Evolutionary conservation across 441 rosid genomes (phyloP), one percentile per base, ranked within the genome.

Genomic region (Melastoma candidum): DNA sequence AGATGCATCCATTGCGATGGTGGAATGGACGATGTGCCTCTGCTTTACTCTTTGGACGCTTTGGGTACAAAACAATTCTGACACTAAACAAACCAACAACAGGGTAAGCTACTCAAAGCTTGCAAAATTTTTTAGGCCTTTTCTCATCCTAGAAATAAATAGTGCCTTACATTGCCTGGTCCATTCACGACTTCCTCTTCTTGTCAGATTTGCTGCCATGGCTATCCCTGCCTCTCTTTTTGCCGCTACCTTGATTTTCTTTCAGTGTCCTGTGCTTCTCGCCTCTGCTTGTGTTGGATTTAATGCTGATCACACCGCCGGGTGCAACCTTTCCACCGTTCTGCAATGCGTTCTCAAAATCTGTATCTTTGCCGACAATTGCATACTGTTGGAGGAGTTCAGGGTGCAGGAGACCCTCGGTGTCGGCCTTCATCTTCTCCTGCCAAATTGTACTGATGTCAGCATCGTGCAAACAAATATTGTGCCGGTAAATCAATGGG

Each of bases 311-410:
- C 29, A 87, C 47, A 29, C 87, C 84, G 8, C 94, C 76, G 0
- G 88, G 24, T 12, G 78, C 47, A 45, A 80, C 54, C 70, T 76
- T 86, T 58, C 77, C 73, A 8, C 74, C 75, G 53, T 63, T 76
- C 67, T 69, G 79, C 72, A 93, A 67, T 27, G 89, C 99, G 39
- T 67, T 61, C 60, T 87, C 87, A 3, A 87, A 71, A 11, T 88
- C 95, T 1, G 71, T 76, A 43, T 85, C 94, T 63, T 74, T 61
- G 61, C 63, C 85, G 2, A 63, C 68, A 46, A 89, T 87, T 45
- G 92, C 94, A 55, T 68, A 85, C 71, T 76, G 78, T 67, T 82
- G 85, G 14, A 90, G 87, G 52, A 80, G 57, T 51, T 80, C 87
- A 0, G 85, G 80, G 68, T 81, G 62, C 69, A 88, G 47, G 53